Evolutionary conservation across 768 basidiomycete genomes (phyloP).

Genomic region (Multifurca ochricompacta): DNA sequence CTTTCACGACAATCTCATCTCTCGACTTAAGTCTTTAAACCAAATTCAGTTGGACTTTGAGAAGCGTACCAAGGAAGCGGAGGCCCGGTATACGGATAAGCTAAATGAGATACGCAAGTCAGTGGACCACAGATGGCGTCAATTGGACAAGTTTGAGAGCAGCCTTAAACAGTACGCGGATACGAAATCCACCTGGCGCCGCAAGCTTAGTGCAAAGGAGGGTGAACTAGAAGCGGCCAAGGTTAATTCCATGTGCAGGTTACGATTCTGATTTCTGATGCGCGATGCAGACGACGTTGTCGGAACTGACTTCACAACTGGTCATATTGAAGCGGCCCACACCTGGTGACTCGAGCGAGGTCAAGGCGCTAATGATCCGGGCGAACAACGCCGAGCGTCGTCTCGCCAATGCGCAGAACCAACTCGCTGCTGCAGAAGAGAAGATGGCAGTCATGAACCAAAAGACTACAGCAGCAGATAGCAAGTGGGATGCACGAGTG

Average conservation of each 20-base stretch:
- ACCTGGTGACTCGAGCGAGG: slow-evolving; percentile 56
- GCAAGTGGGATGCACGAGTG: slow-evolving; percentile 93
- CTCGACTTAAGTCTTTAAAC: slow-evolving; percentile 74
- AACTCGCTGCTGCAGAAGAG: slow-evolving; percentile 77
- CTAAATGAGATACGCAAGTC: slow-evolving; percentile 76
- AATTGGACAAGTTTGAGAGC: slow-evolving; percentile 87
- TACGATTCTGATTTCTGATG: background rate
- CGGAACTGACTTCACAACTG: slow-evolving; percentile 69
- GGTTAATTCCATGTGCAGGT: slow-evolving; percentile 35
- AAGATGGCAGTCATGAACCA: slow-evolving; percentile 67
- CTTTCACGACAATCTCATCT: slow-evolving; percentile 92
- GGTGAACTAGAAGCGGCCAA: slow-evolving; percentile 86
- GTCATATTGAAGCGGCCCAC: slow-evolving; percentile 51
- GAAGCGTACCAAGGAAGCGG: slow-evolving; percentile 72
- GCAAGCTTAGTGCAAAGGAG: slow-evolving; percentile 73
- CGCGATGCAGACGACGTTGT: slow-evolving; percentile 50
- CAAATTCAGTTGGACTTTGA: slow-evolving; percentile 86
- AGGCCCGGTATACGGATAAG: slow-evolving; percentile 63
- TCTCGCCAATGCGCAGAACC: slow-evolving; percentile 78
- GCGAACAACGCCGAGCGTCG: slow-evolving; percentile 82
- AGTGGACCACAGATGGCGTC: slow-evolving; percentile 81
- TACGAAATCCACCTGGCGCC: slow-evolving; percentile 75
- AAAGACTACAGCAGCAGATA: slow-evolving; percentile 64
- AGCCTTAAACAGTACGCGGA: slow-evolving; percentile 78
- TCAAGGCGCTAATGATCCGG: slow-evolving; percentile 61